Evolutionary conservation across 2,329 filamentous ascomycete species (phyloP).

Genomic region (Cytospora paraplurivora): DNA sequence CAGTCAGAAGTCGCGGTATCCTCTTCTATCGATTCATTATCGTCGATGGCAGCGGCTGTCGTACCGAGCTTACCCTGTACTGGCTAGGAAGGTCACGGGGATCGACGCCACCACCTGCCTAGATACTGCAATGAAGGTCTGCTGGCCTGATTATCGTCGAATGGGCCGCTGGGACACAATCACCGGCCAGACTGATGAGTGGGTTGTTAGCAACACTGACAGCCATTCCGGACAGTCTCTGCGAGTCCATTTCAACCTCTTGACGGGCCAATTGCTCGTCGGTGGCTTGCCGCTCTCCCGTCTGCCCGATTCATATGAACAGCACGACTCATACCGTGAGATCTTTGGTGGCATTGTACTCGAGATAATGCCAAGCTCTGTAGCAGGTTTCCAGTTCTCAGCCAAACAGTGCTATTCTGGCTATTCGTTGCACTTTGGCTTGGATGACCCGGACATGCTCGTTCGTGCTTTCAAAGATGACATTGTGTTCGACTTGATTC

Average conservation of each 20-base stretch:
- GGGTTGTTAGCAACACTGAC: conserved; percentile 31
- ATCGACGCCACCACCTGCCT: conserved; percentile 16
- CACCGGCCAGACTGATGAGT: conserved; percentile 19
- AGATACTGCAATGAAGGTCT: conserved; percentile 33
- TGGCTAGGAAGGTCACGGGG: conserved; percentile 28
- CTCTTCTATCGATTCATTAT: conserved; percentile 29
- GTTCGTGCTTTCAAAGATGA: conserved; percentile 35
- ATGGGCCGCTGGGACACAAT: conserved; percentile 11
- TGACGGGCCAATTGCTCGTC: conserved; percentile 55
- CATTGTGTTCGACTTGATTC: conserved; percentile 38
- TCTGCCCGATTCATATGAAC: conserved; percentile 49
- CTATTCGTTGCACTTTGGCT: conserved; percentile 42
- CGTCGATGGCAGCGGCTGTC: conserved; percentile 36
- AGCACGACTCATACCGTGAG: conserved; percentile 41
- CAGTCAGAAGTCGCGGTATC: not conserved
- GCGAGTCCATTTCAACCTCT: conserved; percentile 49
- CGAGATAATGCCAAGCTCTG: conserved; percentile 46
- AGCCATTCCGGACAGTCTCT: conserved; percentile 18
- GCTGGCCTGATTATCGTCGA: conserved; percentile 35
- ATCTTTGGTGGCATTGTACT: conserved; percentile 48
- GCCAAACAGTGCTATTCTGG: conserved; percentile 37
- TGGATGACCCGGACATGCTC: conserved; percentile 35
- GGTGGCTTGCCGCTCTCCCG: conserved; percentile 51
- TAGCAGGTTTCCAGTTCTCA: conserved; percentile 45
- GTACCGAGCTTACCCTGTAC: conserved; percentile 28